A percentile compares a stretch with the other conserved stretches of the same genome.
Evolutionary conservation across 2,329 filamentous ascomycete species (phyloP).

Genomic region (Shiraia sp.): DNA sequence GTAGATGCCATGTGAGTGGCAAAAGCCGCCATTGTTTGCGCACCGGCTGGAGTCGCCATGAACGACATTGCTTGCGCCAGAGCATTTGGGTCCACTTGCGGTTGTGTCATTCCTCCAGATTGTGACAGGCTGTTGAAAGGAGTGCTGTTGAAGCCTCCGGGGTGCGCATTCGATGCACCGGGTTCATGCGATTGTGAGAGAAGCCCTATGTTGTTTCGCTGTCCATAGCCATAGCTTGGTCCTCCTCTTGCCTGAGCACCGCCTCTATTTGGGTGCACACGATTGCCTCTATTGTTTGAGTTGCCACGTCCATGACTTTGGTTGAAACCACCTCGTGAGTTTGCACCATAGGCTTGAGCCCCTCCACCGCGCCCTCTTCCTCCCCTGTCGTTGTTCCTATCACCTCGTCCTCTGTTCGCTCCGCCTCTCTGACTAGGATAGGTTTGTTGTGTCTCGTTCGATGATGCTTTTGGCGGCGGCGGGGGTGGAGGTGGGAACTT

Average conservation of each 20-base stretch:
- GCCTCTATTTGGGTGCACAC: conserved; percentile 22
- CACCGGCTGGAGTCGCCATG: conserved; percentile 31
- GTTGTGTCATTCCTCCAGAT: conserved; percentile 8
- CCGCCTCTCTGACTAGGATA: conserved; percentile 38
- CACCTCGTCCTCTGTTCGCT: conserved; percentile 19
- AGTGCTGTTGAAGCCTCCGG: conserved; percentile 18
- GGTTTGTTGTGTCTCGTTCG: conserved; percentile 28
- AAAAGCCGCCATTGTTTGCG: conserved; percentile 34
- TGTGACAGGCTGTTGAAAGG: conserved; percentile 15
- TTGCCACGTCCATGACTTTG: conserved; percentile 18
- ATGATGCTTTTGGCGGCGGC: conserved; percentile 40
- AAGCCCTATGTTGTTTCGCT: conserved; percentile 6
- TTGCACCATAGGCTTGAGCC: conserved; percentile 11
- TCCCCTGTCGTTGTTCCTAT: conserved; percentile 36
- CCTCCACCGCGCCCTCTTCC: conserved; percentile 21
- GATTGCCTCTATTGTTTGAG: conserved; percentile 19
- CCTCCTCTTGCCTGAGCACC: conserved; percentile 11
- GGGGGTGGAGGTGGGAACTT: conserved; percentile 56
- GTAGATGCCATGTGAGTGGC: conserved; percentile 24
- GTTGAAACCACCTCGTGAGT: conserved; percentile 19
- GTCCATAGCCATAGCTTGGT: conserved; percentile 4
- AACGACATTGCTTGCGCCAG: conserved; percentile 36
- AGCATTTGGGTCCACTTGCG: conserved; percentile 24
- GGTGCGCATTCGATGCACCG: conserved; percentile 1
- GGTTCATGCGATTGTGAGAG: background rate